Evolutionary conservation across 2,329 filamentous ascomycete species (phyloP), one percentile per base, ranked within the genome.

Genomic region (Clonostachys rosea): DNA sequence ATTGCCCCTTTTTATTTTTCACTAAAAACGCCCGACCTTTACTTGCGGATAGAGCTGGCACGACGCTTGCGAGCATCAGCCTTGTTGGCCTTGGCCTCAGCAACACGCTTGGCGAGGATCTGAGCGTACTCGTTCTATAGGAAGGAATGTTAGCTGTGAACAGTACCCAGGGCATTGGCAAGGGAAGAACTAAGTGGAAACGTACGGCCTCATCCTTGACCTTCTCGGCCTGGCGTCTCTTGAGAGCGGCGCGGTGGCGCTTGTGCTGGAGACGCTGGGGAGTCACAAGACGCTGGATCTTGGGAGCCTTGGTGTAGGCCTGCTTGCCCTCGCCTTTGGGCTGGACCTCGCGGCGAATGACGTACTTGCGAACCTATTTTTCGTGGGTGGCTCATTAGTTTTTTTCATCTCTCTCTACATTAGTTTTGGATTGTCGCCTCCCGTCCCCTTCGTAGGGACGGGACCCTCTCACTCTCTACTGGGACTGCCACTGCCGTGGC

Each of bases 221-320:
- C 76, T 91, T 88, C 83, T 99, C 94, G 68, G 91, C 79, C 71
- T 91, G 89, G 76, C 94, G 92, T 75, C 92, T 90, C 91, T 99
- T 99, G 79, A 99, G 87, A 68, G 94, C 92, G 67, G 95, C 80
- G 65, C 91, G 84, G 83, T 97, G 94, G 69, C 94, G 91, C 89
- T 97, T 99, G 88, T 96, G 94, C 85, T 99, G 94, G 70, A 99
- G 91, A 75, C 94, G 94, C 81, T 97, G 94, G 74, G 94, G 94
- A 69, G 94, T 99, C 66, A 99, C 91, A 66, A 99, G 90, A 74
- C 94, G 90, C 86, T 99, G 94, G 79, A 99, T 99, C 84, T 92
- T 95, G 75, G 94, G 94, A 66, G 94, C 94, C 89, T 99, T 99
- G 87, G 92, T 96, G 87, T 97, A 97, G 65, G 91, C 78, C 79